Percentiles rank a stretch among this genome's conserved stretches.
Evolutionary conservation across 176 grass and related monocot species (phyloP).

Genomic region (Aegilops speltoides): DNA sequence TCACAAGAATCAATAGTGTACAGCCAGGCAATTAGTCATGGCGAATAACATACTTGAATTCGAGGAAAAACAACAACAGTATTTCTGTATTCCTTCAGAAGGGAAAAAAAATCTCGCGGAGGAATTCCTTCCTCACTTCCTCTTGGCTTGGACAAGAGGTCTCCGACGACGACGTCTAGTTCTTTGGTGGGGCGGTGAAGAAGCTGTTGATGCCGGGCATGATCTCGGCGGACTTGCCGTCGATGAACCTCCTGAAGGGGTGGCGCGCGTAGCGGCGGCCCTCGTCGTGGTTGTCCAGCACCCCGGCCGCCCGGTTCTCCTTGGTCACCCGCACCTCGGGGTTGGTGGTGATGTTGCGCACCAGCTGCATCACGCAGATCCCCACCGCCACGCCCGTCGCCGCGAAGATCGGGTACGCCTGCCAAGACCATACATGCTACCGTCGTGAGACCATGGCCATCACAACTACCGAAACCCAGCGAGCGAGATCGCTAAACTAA

Average conservation of each 20-base stretch:
- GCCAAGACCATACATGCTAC: too few relatives aligned
- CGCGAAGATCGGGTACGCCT: slow-evolving; percentile 60
- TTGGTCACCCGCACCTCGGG: slow-evolving; percentile 67
- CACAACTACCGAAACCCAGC: too few relatives aligned
- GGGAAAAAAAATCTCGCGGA: too few relatives aligned
- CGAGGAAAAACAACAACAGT: too few relatives aligned
- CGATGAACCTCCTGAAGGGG: slow-evolving; percentile 46
- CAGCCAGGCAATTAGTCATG: too few relatives aligned
- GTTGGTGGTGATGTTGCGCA: slow-evolving; percentile 70
- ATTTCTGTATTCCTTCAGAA: too few relatives aligned
- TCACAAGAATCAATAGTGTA: too few relatives aligned
- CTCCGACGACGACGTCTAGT: not conserved
- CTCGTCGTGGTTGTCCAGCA: slow-evolving; percentile 65
- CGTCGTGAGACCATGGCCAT: too few relatives aligned
- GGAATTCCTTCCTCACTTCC: too few relatives aligned
- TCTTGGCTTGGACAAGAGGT: too few relatives aligned
- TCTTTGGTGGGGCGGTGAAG: slow-evolving; percentile 42
- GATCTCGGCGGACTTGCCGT: slow-evolving; percentile 50
- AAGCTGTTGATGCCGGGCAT: slow-evolving; percentile 53
- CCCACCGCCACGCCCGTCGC: slow-evolving; percentile 42
- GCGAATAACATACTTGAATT: too few relatives aligned
- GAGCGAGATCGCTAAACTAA: too few relatives aligned
- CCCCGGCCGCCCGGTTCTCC: slow-evolving; percentile 54
- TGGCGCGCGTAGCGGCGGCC: slow-evolving; percentile 50
- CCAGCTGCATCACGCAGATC: slow-evolving; percentile 52